Evolutionary conservation across 176 grass and related monocot genomes (phyloP), one percentile per base, ranked within the genome.

Genomic region (Typha latifolia): DNA sequence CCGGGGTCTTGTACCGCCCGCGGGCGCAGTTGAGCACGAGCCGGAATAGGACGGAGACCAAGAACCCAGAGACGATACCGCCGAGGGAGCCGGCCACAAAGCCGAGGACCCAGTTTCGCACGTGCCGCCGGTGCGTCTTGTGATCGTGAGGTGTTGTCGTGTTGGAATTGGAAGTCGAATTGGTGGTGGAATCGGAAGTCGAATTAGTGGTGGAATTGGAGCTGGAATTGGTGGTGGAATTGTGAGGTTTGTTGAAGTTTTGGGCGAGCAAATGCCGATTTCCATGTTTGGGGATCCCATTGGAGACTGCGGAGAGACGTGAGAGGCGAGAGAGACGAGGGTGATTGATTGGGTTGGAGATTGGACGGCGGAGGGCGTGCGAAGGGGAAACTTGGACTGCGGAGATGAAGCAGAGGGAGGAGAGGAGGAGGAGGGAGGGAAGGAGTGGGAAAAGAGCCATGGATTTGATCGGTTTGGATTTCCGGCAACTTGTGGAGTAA

Each of bases 31-130:
- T 96, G 12, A 91, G 50, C 26, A 69, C 47, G 3, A 84, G 62
- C 1, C 85, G 77, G 75, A 91, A 91, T 5, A 89, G 65, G 14
- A 89, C 66, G 0, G 82, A 89, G 0, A 75, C 19, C 0, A 77
- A 4, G 1, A 86, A 53, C 0, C 92, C 92, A 0, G 75, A 91
- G 62, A 82, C 24, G 12, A 91, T 48, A 8, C 88, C 85, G 1
- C 71, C 56, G 0, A 91, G 2, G 12, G 81, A 88, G 0, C 92
- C 82, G 0, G 77, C 72, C 1, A 89, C 50, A 62, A 96, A 89
- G 4, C 82, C 85, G 10, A 91, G 63, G 52, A 91, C 81, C 82
- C 80, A 84, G 68, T 89, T 89, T 11, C 85, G 72, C 67, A 78
- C 61, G 0, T 74, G 55, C 62, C 85, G 32, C 72, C 27, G 74